These are phyloP conservation scores for Clonostachys chloroleuca DNA, from an alignment of 2,329 filamentous ascomycete species.

Conservation along the genomic window DNA sequence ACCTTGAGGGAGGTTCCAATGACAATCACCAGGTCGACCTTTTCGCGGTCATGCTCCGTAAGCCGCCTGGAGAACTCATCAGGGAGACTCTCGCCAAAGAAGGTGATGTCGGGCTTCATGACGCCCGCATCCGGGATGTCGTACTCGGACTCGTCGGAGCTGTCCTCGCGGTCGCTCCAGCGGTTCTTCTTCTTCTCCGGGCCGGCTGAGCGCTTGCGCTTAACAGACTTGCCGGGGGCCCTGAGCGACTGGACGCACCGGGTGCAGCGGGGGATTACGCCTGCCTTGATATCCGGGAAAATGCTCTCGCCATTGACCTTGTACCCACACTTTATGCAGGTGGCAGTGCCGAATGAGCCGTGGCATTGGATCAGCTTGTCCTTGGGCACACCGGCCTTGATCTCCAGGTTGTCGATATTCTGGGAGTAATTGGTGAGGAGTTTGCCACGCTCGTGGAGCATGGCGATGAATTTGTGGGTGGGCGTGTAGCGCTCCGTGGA, in stretches of 20 bases:
- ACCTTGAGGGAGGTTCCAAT: constrained; percentile 97
- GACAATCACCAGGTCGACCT: constrained; percentile 86
- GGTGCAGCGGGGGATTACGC: constrained; percentile 73
- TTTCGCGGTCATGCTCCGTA: constrained; percentile 73
- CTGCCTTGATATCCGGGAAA: constrained; percentile 72
- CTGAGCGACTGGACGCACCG: constrained; percentile 57
- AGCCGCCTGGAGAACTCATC: constrained; percentile 78
- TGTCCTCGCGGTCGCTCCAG: constrained; percentile 21
- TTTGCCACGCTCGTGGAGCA: constrained; percentile 84
- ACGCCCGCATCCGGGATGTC: constrained; percentile 65
- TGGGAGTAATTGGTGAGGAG: constrained; percentile 97
- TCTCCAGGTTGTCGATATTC: constrained; percentile 96
- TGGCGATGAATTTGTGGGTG: constrained; percentile 88
- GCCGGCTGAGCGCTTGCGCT: constrained; percentile 33
- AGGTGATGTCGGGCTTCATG: constrained; percentile 98
- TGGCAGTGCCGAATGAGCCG: constrained; percentile 90
- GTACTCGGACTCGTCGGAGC: constrained; percentile 39
- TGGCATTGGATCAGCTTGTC: constrained; percentile 94
- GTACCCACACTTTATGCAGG: constrained; percentile 77
- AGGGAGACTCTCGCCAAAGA: constrained; percentile 90
- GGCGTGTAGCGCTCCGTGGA: constrained; percentile 77
- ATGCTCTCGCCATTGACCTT: constrained; percentile 72
- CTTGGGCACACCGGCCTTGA: constrained; percentile 73
- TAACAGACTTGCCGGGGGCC: constrained; percentile 15
- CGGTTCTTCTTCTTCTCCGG: constrained; percentile 35